Conservation (phyloP, 768 basidiomycete species). For the Amanita thiersii region DNA sequence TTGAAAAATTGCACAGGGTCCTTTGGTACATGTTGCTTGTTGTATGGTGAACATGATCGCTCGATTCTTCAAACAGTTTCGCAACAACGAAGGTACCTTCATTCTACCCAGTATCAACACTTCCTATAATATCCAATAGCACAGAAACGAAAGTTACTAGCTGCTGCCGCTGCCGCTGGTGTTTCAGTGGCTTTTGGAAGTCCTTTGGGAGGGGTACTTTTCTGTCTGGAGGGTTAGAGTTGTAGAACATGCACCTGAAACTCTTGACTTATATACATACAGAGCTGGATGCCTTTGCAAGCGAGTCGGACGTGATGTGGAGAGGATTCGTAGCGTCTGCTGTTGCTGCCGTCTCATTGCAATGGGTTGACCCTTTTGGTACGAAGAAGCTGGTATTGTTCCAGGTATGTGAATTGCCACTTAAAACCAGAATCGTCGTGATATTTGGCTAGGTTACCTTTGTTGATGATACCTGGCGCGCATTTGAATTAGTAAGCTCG, state of each 20-base stretch:
- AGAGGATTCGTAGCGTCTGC: slow-evolving; percentile 86
- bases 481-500: slow-evolving; percentile 56
- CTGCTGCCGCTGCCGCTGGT: slow-evolving; percentile 79
- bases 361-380: slow-evolving; percentile 81
- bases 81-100: slow-evolving; percentile 63
- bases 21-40: slow-evolving; percentile 78
- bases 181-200: slow-evolving; percentile 87
- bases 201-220: slow-evolving; percentile 79
- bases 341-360: slow-evolving; percentile 77
- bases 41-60: slow-evolving; percentile 73
- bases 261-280: background rate
- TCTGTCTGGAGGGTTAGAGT: slow-evolving; percentile 62
- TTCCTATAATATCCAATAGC: slow-evolving; percentile 26
- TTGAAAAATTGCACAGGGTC: slow-evolving; percentile 39
- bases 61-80: slow-evolving; percentile 59
- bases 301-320: slow-evolving; percentile 75
- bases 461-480: slow-evolving; percentile 54
- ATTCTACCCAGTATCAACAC: background rate
- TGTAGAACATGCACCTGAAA: background rate
- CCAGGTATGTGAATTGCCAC: slow-evolving; percentile 41
- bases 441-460: slow-evolving; percentile 39
- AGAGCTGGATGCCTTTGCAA: slow-evolving; percentile 64
- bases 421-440: no score
- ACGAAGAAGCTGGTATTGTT: slow-evolving; percentile 80
- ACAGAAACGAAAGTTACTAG: slow-evolving; percentile 74